phyloP scores from a whole-genome alignment of 169 alveolate species.

The Theileria equi region DNA sequence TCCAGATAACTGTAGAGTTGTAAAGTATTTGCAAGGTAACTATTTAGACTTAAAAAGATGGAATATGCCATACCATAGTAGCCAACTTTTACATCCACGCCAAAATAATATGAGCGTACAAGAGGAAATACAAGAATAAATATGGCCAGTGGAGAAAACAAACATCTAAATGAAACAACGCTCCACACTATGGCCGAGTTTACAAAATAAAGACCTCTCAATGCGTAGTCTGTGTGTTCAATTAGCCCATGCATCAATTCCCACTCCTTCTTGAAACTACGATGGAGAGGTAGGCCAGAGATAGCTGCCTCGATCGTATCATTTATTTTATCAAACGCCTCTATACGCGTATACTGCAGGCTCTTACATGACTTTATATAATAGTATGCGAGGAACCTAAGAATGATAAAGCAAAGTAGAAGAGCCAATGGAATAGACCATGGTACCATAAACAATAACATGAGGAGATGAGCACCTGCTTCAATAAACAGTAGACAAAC shows the following conservation, averaged over 20 bases:
- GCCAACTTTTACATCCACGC: background rate
- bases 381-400: background rate
- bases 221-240: constrained; percentile 16
- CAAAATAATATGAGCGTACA: background rate
- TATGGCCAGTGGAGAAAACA: background rate
- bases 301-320: constrained; percentile 33
- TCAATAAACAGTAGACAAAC: constrained; percentile 8
- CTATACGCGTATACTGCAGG: constrained; percentile 25
- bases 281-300: constrained; percentile 30
- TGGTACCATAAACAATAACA: constrained; percentile 43
- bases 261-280: constrained; percentile 45
- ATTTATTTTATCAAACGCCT: constrained; percentile 18
- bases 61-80: constrained; percentile 1
- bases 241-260: constrained; percentile 24
- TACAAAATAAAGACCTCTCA: constrained; percentile 11
- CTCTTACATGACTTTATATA: constrained; percentile 34
- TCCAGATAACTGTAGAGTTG: background rate
- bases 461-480: constrained; percentile 22
- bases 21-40: background rate
- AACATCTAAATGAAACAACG: constrained; percentile 10
- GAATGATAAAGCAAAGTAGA: background rate
- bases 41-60: background rate
- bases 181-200: constrained; percentile 27
- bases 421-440: constrained; percentile 15
- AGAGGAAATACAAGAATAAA: constrained; percentile 6